These are phyloP conservation scores for Prunus armeniaca DNA, from an alignment of 306 rosid species.

Conservation along the genomic window DNA sequence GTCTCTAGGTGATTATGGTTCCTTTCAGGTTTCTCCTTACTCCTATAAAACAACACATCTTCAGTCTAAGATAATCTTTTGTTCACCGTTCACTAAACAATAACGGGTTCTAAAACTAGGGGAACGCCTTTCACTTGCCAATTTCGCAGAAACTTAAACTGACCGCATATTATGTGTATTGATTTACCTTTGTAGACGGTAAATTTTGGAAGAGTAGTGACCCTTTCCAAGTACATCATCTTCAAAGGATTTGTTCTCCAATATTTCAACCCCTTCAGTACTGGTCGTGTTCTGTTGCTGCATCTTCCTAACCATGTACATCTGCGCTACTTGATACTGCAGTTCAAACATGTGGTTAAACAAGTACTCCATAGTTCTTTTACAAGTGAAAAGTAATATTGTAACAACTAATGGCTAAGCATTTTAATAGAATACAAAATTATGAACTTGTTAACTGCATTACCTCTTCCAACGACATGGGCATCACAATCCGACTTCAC, in stretches of 20 bases:
- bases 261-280: conserved; percentile 40
- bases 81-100: background rate
- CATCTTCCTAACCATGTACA: conserved; percentile 44
- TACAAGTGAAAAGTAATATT: background rate
- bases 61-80: background rate
- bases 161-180: background rate
- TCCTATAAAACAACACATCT: background rate
- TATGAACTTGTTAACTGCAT: background rate
- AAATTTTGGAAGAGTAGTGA: conserved; percentile 40
- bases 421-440: background rate
- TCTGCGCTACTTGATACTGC: conserved; percentile 46
- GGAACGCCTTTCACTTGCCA: background rate
- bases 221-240: conserved; percentile 44
- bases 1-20: background rate
- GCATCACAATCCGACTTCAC: conserved; percentile 47
- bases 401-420: background rate
- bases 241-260: conserved; percentile 35
- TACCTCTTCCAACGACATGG: conserved; percentile 49
- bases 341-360: background rate
- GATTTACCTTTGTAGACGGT: conserved; percentile 44
- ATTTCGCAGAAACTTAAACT: background rate
- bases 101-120: background rate
- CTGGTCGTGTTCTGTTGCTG: conserved; percentile 42
- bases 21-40: too few species aligned
- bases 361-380: background rate